Percentiles rank a stretch among this genome's conserved stretches.
Conservation (phyloP, 2,329 filamentous ascomycete genomes). For the Monosporascus sp. region DNA sequence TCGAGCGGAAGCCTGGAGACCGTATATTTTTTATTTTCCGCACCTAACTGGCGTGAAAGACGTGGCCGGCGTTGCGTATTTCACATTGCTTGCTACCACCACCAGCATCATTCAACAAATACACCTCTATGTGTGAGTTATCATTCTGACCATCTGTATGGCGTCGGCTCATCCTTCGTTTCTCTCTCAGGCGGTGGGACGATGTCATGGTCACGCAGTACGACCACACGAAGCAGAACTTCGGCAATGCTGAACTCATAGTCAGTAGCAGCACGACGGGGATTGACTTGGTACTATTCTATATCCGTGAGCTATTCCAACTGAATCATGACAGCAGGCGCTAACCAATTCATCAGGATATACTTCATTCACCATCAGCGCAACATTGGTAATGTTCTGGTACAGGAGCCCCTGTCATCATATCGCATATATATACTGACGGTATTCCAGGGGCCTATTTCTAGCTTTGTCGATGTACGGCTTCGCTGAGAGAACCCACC, state of each 20-base stretch:
- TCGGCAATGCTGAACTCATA: conserved; percentile 7
- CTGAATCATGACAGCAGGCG: not conserved
- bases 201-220: conserved; percentile 9
- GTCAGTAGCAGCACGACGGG: conserved; percentile 7
- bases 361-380: conserved; percentile 8
- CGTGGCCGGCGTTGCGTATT: conserved; percentile 14
- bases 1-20: not conserved
- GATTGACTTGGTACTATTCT: conserved; percentile 12
- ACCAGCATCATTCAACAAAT: conserved; percentile 14
- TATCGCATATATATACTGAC: not conserved
- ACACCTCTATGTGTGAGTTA: conserved; percentile 11
- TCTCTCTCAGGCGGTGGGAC: conserved; percentile 5
- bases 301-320: conserved; percentile 8
- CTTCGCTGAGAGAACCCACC: conserved; percentile 5
- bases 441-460: conserved; percentile 8
- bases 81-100: conserved; percentile 11
- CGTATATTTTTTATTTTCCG: not conserved
- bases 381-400: conserved; percentile 14
- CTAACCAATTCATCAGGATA: conserved; percentile 1
- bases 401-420: not conserved
- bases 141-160: not conserved
- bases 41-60: conserved; percentile 3
- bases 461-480: conserved; percentile 13
- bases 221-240: conserved; percentile 3
- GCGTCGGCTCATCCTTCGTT: not conserved